Evolutionary conservation across 2,329 filamentous ascomycete species (phyloP), one percentile per base, ranked within the genome.

Genomic region (Botrytis medusae): DNA sequence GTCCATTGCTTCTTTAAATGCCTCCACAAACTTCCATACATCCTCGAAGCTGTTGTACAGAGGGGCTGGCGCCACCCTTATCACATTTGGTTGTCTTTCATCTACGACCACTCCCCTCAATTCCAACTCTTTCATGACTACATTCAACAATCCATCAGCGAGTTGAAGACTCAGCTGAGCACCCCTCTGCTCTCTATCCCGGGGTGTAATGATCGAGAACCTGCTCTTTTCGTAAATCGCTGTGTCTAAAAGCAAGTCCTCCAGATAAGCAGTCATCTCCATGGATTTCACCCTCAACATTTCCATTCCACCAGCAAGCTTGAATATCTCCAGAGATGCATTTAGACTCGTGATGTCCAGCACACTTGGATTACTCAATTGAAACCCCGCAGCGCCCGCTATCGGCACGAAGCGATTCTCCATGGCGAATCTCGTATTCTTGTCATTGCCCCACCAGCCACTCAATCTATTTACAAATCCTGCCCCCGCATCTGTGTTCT

Each of bases 381-480:
- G 92, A 80, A 91, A 95, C 4, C 92, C 93, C 16, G 89, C 90
- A 1, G 93, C 93, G 32, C 93, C 92, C 4, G 87, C 84, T 67
- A 92, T 92, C 5, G 93, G 92, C 20, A 88, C 83, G 80, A 94
- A 94, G 81, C 86, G 80, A 68, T 91, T 94, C n/a, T 89, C 87
- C 93, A 95, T 95, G n/a, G 84, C 84, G 81, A 95, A 95, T 4
- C 93, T 85, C 44, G 86, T 89, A 61, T 81, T 81, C 79, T 92
- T 93, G 81, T 92, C 89, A 73, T 89, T 91, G 42, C 92, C 92
- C 92, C 92, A 95, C 93, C 93, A 95, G 18, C 93, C 93, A n/a
- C 89, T 87, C 16, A 95, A 82, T 20, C 92, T 86, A 63, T 89
- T 89, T 8, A 77, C 76, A 76, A 84, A 85, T 18, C 62, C 71